These are phyloP conservation scores for Auriscalpium vulgare DNA, from an alignment of 768 basidiomycete genomes.

Conservation along the genomic window DNA sequence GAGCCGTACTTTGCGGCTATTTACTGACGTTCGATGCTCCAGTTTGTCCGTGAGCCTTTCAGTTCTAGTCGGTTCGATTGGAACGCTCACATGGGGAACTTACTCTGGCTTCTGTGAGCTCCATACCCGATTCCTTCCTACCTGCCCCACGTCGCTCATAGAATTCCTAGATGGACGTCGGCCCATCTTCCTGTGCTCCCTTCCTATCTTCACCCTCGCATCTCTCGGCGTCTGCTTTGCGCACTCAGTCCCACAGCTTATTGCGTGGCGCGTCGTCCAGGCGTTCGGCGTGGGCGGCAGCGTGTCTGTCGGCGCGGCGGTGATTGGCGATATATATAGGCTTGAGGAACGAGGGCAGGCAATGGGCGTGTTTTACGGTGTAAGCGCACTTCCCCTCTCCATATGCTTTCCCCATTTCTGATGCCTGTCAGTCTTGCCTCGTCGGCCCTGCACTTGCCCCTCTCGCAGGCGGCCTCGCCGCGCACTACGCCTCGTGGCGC, in stretches of 20 bases:
- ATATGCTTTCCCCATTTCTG: not conserved
- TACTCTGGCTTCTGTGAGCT: constrained; percentile 1
- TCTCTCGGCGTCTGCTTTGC: constrained; percentile 53
- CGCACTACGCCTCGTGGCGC: constrained; percentile 63
- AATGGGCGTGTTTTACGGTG: constrained; percentile 51
- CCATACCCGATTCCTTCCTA: not conserved
- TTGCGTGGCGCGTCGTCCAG: constrained; percentile 59
- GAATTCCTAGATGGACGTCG: constrained; percentile 50
- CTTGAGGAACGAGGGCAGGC: constrained; percentile 54
- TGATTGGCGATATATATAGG: constrained; percentile 60
- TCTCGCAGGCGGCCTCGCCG: constrained; percentile 43
- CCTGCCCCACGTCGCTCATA: not conserved
- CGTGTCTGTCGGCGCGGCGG: constrained; percentile 45
- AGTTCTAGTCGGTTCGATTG: not conserved
- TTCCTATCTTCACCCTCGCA: constrained; percentile 51
- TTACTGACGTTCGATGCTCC: not conserved
- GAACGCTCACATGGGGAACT: constrained; percentile 6
- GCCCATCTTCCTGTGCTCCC: constrained; percentile 45
- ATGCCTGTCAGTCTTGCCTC: constrained; percentile 34
- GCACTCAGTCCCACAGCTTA: constrained; percentile 33
- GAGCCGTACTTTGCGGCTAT: not conserved
- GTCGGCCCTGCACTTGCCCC: constrained; percentile 59
- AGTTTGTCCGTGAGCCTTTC: constrained; percentile 5
- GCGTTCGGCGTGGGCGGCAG: constrained; percentile 57
- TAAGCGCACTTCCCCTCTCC: constrained; percentile 17